Evolutionary conservation across 139 green algal genomes (phyloP), one percentile per base, ranked within the genome.

Genomic region (Coelastrella sp.): DNA sequence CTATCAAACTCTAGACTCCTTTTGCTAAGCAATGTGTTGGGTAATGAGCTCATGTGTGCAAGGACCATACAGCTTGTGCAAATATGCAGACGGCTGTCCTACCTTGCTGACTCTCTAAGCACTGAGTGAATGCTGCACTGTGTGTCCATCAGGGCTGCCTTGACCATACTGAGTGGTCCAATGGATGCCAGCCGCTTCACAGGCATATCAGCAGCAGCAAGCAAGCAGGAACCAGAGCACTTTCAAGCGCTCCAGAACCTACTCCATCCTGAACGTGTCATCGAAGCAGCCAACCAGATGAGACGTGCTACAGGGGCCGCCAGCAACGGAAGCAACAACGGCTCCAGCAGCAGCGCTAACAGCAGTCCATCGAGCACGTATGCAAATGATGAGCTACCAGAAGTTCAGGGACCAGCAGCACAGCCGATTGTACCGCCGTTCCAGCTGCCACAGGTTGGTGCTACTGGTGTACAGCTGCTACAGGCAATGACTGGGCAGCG

Each of bases 241-340:
- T 84, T 84, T 51, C 59, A 68, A 40, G 78, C 78, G 27, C 78
- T 84, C 27, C 60, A 74, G 23, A 84, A 84, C 41, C n/a, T 84
- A 53, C 78, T 64, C 25, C 60, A 74, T 45, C 60, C 60, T 21
- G 60, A 75, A 43, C 17, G 62, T 2, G 78, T 82, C 6, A 17
- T 82, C 5, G 25, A 69, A 27, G 75, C 75, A n/a, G 75, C 75
- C 13, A 57, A 82, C 35, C 53, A 69, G 21, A 60, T 63, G 25
- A 17, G 69, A 4, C 45, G 48, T 40, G 73, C 73, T 35, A 37
- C 48, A 40, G 75, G 4, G 45, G 40, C 69, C 7, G 19, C 40
- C 41, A 23, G 1, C n/a, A 82, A 40, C 53, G 15, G 75, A 35
- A n/a, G 50, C 53, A 34, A 59, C 64, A 74, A 0, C 34, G 35